phyloP scores from a whole-genome alignment of 75 land plant genomes.

The Gnetum montanum region DNA sequence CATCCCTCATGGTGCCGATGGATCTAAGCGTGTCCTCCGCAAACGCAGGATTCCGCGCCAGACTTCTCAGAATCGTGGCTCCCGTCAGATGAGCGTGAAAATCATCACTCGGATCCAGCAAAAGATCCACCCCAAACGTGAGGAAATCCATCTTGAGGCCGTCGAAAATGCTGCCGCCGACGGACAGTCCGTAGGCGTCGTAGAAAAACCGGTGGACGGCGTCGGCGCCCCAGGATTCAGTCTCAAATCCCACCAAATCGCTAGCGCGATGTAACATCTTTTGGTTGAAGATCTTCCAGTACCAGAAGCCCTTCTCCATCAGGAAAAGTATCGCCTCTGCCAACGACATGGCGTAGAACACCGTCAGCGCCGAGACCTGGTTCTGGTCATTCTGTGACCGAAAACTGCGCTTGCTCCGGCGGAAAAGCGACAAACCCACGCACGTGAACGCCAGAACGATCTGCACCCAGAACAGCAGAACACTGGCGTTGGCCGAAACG shows the following conservation, averaged over 20 bases:
- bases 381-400: constrained; percentile 38
- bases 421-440: constrained; percentile 42
- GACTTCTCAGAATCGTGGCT: constrained; percentile 27
- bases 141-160: constrained; percentile 86
- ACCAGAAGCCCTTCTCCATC: constrained; percentile 72
- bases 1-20: constrained; percentile 45
- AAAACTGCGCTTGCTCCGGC: constrained; percentile 39
- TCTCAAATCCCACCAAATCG: constrained; percentile 23
- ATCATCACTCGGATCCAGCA: constrained; percentile 37
- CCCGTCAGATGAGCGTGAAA: constrained; percentile 57
- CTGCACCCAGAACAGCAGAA: constrained; percentile 61
- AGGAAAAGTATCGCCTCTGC: constrained; percentile 67
- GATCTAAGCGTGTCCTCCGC: constrained; percentile 50
- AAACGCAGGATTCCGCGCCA: constrained; percentile 16
- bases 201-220: constrained; percentile 61
- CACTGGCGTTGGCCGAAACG: constrained; percentile 43
- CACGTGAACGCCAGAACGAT: constrained; percentile 46
- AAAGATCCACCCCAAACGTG: constrained; percentile 39
- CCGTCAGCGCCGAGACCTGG: constrained; percentile 33
- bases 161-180: constrained; percentile 73
- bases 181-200: constrained; percentile 55
- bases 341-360: constrained; percentile 58
- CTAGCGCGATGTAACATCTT: constrained; percentile 48
- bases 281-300: constrained; percentile 31
- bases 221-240: constrained; percentile 33